These are phyloP conservation scores for Boletus subparvulus DNA, from an alignment of 768 basidiomycete genomes.

Conservation along the genomic window DNA sequence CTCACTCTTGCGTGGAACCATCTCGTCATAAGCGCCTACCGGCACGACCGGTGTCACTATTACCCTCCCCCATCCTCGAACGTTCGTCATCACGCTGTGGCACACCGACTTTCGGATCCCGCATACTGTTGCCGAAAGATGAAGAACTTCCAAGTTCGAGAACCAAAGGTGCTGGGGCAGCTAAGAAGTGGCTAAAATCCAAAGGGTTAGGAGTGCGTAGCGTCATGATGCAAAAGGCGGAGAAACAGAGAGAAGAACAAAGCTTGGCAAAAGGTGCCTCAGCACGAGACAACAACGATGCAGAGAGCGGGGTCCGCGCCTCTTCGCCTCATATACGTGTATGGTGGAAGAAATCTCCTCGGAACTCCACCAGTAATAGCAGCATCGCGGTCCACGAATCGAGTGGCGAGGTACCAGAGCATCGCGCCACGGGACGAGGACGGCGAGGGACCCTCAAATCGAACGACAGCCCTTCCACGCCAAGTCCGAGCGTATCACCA, in stretches of 20 bases:
- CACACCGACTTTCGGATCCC: slow-evolving; percentile 63
- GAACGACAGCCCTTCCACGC: slow-evolving; percentile 17
- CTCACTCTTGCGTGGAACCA: background rate
- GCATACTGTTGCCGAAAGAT: slow-evolving; percentile 29
- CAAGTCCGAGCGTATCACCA: slow-evolving; percentile 20
- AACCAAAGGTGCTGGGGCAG: slow-evolving; percentile 12
- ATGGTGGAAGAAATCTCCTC: slow-evolving; percentile 31
- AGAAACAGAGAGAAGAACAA: slow-evolving; percentile 22
- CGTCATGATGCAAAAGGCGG: slow-evolving; percentile 22
- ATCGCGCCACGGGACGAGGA: slow-evolving; percentile 2
- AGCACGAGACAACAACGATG: slow-evolving; percentile 1
- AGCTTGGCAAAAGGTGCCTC: background rate
- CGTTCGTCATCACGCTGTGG: slow-evolving; percentile 54
- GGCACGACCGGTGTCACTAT: slow-evolving; percentile 7
- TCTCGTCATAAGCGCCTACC: slow-evolving; percentile 10
- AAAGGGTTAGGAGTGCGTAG: slow-evolving; percentile 29
- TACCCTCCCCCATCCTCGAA: slow-evolving; percentile 35
- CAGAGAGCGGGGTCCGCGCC: background rate
- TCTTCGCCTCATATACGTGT: slow-evolving; percentile 25
- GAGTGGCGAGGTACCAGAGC: slow-evolving; percentile 1
- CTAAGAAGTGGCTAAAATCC: slow-evolving; percentile 31
- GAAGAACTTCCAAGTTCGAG: slow-evolving; percentile 24
- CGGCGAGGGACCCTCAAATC: slow-evolving; percentile 10
- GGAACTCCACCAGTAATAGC: slow-evolving; percentile 11
- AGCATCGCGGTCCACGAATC: slow-evolving; percentile 11